Conservation (phyloP, 2,329 filamentous ascomycete genomes). For the Remersonia thermophila region DNA sequence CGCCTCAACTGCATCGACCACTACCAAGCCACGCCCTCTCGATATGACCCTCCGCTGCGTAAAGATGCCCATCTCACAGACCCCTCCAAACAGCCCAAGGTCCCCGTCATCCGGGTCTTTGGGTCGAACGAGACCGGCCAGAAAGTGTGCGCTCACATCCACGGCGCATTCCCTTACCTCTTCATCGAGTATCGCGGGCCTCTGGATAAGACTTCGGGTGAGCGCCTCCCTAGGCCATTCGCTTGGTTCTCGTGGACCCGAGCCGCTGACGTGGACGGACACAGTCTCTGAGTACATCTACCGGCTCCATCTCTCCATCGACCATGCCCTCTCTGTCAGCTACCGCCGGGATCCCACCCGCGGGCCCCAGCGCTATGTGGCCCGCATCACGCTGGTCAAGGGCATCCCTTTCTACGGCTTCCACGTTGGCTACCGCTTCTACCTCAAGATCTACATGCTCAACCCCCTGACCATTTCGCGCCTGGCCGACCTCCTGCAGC, state of each 20-base stretch:
- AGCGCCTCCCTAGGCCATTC: conserved; percentile 19
- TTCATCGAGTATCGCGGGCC: conserved; percentile 74
- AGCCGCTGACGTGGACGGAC: background rate
- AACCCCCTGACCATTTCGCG: conserved; percentile 81
- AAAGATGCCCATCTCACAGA: conserved; percentile 48
- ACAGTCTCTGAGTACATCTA: conserved; percentile 65
- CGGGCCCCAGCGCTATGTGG: conserved; percentile 61
- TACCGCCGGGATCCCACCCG: conserved; percentile 66
- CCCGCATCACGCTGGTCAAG: conserved; percentile 83
- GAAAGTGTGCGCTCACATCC: conserved; percentile 90
- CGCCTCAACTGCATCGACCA: conserved; percentile 93
- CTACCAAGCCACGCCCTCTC: conserved; percentile 70
- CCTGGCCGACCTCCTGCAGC: conserved; percentile 72
- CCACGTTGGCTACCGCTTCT: conserved; percentile 81
- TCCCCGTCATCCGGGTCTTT: conserved; percentile 83
- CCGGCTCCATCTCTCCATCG: conserved; percentile 72
- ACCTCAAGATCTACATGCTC: conserved; percentile 88
- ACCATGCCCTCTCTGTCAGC: conserved; percentile 76
- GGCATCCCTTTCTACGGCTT: conserved; percentile 94
- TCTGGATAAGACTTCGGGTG: conserved; percentile 55
- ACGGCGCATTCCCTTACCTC: conserved; percentile 92
- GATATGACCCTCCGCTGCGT: conserved; percentile 68
- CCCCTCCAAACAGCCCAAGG: conserved; percentile 51
- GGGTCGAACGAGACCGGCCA: conserved; percentile 89
- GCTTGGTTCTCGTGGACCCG: too few species aligned